Conservation (phyloP, 768 basidiomycete species). For the Boletus barrowsii region DNA sequence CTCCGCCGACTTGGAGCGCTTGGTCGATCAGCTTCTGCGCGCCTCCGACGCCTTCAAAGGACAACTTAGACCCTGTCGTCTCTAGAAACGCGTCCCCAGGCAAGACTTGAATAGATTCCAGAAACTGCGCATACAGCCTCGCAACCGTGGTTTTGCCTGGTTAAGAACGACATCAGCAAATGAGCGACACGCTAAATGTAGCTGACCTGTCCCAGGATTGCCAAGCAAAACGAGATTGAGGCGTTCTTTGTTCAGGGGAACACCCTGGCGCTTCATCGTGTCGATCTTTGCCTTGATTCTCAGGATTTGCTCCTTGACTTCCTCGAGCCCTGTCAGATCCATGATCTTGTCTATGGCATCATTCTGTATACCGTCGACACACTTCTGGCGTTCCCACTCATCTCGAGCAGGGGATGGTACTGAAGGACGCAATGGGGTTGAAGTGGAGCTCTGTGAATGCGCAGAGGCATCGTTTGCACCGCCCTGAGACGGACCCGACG, state of each 20-base stretch:
- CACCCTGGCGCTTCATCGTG: conserved; percentile 45
- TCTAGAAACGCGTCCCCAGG: conserved; percentile 56
- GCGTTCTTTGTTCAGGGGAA: conserved; percentile 49
- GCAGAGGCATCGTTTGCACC: background rate
- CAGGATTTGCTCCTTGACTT: conserved; percentile 58
- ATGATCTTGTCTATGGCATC: conserved; percentile 59
- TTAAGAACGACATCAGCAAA: background rate
- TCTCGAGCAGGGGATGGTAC: conserved; percentile 12
- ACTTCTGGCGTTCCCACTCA: conserved; percentile 36
- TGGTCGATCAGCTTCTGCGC: conserved; percentile 36
- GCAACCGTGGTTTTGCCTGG: conserved; percentile 33
- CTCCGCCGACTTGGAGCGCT: conserved; percentile 53
- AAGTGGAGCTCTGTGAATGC: background rate
- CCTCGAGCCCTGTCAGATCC: conserved; percentile 64
- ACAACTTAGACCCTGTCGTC: conserved; percentile 59
- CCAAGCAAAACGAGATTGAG: conserved; percentile 63
- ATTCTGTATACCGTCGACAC: conserved; percentile 49
- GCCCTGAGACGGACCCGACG: conserved; percentile 1
- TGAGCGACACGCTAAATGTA: conserved; percentile 33
- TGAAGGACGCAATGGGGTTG: conserved; percentile 2
- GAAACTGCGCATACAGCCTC: conserved; percentile 58
- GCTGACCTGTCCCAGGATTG: conserved; percentile 74
- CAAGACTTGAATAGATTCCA: conserved; percentile 51
- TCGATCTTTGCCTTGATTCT: conserved; percentile 53
- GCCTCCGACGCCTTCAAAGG: conserved; percentile 50